Conservation (phyloP, 2,329 filamentous ascomycete genomes). For the Dactylellina leptospora region DNA sequence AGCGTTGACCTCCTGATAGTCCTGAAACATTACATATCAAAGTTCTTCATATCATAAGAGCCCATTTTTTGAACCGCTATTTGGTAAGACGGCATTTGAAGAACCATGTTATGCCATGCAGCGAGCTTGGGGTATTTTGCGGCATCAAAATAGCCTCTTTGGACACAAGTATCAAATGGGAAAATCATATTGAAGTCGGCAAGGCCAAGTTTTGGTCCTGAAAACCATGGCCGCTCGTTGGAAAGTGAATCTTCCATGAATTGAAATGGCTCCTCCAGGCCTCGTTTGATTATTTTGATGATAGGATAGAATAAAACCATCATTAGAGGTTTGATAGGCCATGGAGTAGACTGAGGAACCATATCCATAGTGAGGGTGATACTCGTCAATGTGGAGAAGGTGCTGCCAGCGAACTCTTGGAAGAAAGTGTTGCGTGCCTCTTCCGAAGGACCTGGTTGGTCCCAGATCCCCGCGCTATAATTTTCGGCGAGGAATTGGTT, state of each 20-base stretch:
- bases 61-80: constrained; percentile 26
- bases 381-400: constrained; percentile 17
- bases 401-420: constrained; percentile 36
- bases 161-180: constrained; percentile 32
- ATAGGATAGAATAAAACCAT: constrained; percentile 36
- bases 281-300: constrained; percentile 14
- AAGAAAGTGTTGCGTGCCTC: constrained; percentile 33
- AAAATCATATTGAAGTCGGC: constrained; percentile 48
- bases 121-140: constrained; percentile 36
- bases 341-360: constrained; percentile 39
- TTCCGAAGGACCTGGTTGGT: constrained; percentile 9
- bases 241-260: constrained; percentile 43
- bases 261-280: constrained; percentile 17
- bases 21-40: too few species aligned
- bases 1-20: too few species aligned
- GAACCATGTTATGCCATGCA: constrained; percentile 28
- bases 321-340: constrained; percentile 37
- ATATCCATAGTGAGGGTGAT: constrained; percentile 32
- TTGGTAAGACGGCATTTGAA: constrained; percentile 25
- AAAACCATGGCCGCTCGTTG: constrained; percentile 42
- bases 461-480: constrained; percentile 38
- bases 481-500: constrained; percentile 37
- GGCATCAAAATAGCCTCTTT: constrained; percentile 35
- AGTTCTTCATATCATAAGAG: constrained; percentile 20
- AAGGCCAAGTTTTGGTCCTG: constrained; percentile 32